Evolutionary conservation across 768 basidiomycete species (phyloP), one percentile per base, ranked within the genome.

Genomic region (Chalciporus sphaerocephalus): DNA sequence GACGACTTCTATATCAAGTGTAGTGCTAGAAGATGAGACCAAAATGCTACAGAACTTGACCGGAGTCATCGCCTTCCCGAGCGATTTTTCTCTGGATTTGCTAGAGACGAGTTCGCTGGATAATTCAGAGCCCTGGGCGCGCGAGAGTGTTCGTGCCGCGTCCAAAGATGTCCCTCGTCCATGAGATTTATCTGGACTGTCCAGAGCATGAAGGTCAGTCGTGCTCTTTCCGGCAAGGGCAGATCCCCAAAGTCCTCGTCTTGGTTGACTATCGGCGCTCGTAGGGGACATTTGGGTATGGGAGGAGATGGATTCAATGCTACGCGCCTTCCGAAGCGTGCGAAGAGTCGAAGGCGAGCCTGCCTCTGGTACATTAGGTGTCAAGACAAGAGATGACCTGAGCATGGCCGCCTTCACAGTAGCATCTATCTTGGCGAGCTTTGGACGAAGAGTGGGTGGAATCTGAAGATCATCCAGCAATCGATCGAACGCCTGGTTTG

Each of bases 371-470:
- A 20, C 62, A 57, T 66, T 72, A 7, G 71, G 63, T 16, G 74
- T 67, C 62, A 88, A 69, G 21, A 78, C 76, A 23, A 85, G 81
- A 1, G 90, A 91, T 0, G 89, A 90, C 60, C 88, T 91, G 45
- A 95, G 71, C 88, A 95, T 93, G 11, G 87, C 88, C 5, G 87
- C 90, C 61, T 95, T 95, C 40, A 95, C 87, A 1, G 85, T 81
- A 0, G 83, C 69, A 46, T 94, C 89, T 79, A 95, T 89, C 13
- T 80, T 81, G 38, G 74, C 72, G 15, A 94, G 78, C 65, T 91
- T 90, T 1, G 83, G 84, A 7, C 92, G 78, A 18, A 92, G 69
- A 3, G 79, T 80, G 6, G 78, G 68, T 4, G 92, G 92, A 17
- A 94, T 91, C 67, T 94, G 91, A 41, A 94, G 80, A 47, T 92